These are phyloP conservation scores for Paspalum notatum DNA, from an alignment of 176 grass and related monocot genomes.

Conservation along the genomic window DNA sequence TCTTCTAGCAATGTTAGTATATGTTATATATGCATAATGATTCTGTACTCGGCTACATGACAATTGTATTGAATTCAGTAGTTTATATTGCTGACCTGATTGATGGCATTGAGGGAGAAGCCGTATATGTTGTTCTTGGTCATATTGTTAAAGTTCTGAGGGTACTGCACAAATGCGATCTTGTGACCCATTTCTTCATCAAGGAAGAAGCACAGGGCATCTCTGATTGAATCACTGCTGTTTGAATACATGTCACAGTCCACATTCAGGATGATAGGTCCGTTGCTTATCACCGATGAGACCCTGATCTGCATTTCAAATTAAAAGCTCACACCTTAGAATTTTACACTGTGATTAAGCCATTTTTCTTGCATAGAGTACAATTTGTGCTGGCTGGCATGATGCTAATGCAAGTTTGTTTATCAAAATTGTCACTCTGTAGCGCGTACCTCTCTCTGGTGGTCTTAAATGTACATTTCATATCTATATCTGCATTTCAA, in stretches of 20 bases:
- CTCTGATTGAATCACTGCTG: slow-evolving; percentile 65
- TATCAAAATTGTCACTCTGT: background rate
- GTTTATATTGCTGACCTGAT: slow-evolving; percentile 42
- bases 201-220: slow-evolving; percentile 75
- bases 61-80: slow-evolving; percentile 10
- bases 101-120: slow-evolving; percentile 51
- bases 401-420: background rate
- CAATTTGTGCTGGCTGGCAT: background rate
- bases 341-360: background rate
- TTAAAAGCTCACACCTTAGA: background rate
- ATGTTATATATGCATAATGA: background rate
- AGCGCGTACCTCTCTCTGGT: too few relatives aligned
- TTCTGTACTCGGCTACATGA: background rate
- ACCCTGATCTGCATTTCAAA: slow-evolving; percentile 67
- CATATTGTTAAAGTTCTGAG: slow-evolving; percentile 75
- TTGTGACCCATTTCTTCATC: slow-evolving; percentile 79
- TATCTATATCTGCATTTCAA: too few relatives aligned
- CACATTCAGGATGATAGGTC: slow-evolving; percentile 78
- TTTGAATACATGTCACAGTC: slow-evolving; percentile 98
- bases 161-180: slow-evolving; percentile 72
- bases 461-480: too few relatives aligned
- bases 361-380: background rate
- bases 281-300: slow-evolving; percentile 84
- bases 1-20: slow-evolving; percentile 31
- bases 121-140: slow-evolving; percentile 73